These are phyloP conservation scores for Tylopilus rubrobrunneus DNA, from an alignment of 768 basidiomycete species.

Conservation along the genomic window DNA sequence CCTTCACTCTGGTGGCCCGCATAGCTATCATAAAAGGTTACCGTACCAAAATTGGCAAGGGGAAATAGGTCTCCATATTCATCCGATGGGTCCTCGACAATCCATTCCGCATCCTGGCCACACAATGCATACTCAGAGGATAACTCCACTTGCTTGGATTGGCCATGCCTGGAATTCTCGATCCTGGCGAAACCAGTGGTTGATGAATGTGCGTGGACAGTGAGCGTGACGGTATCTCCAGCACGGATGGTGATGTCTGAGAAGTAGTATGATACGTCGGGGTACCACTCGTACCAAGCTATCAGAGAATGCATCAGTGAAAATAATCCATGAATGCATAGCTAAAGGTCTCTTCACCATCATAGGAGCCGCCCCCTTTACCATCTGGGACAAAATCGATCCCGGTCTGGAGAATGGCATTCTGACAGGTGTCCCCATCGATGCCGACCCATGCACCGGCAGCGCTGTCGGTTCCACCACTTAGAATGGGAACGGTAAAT, in stretches of 20 bases:
- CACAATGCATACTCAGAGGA: not conserved
- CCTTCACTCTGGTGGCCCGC: no score
- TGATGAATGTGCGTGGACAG: not conserved
- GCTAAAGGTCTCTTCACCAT: not conserved
- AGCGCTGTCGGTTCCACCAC: no score
- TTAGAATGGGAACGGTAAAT: no score
- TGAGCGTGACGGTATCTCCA: not conserved
- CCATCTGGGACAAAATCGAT: constrained; percentile 4
- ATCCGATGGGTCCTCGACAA: not conserved
- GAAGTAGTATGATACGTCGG: not conserved
- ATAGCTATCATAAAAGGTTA: not conserved
- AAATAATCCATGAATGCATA: no score
- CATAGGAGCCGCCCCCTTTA: not conserved
- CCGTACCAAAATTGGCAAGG: not conserved
- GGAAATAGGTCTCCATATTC: not conserved
- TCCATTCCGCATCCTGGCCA: not conserved
- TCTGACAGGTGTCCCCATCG: constrained; percentile 12
- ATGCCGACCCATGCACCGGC: constrained; percentile 24
- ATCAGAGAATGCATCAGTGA: no score
- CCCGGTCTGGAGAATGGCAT: constrained; percentile 19
- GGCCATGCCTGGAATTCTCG: not conserved
- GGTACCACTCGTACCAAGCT: no score
- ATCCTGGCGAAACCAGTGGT: not conserved
- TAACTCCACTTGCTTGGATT: not conserved
- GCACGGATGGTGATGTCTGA: not conserved